Percentiles rank a stretch among this genome's conserved stretches.
phyloP scores from a whole-genome alignment of 2,329 filamentous ascomycete species.

The Pezicula carpinea region DNA sequence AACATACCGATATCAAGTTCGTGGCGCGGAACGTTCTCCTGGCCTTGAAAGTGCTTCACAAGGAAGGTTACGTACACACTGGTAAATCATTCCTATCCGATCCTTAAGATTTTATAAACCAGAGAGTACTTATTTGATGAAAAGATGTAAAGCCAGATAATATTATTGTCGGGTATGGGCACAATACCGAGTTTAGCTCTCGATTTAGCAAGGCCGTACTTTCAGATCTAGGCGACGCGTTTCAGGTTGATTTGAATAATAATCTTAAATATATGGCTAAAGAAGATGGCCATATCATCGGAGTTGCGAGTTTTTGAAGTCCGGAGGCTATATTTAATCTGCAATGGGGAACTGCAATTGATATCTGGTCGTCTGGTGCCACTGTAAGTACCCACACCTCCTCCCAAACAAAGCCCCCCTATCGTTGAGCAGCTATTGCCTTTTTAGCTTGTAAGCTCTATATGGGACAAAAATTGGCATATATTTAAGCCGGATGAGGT shows the following conservation, averaged over 20 bases:
- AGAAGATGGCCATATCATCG: constrained; percentile 10
- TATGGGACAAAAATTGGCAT: constrained; percentile 3
- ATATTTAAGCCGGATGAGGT: constrained; percentile 18
- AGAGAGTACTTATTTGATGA: constrained; percentile 9
- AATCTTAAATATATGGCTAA: constrained; percentile 10
- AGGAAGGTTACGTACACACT: constrained; percentile 16
- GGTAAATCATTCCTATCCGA: constrained; percentile 8
- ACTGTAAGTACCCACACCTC: constrained; percentile 11
- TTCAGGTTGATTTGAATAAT: constrained; percentile 7
- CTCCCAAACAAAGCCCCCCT: background rate
- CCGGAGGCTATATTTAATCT: constrained; percentile 16
- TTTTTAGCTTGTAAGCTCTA: constrained; percentile 5
- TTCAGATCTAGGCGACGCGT: constrained; percentile 12
- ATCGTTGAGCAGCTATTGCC: background rate
- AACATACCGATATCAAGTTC: constrained; percentile 10
- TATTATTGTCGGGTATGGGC: constrained; percentile 19
- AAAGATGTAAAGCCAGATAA: constrained; percentile 30
- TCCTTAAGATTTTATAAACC: background rate
- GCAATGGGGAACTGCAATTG: constrained; percentile 17
- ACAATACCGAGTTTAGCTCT: constrained; percentile 6
- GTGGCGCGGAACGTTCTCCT: constrained; percentile 13
- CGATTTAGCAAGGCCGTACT: constrained; percentile 6
- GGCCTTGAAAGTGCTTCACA: constrained; percentile 13
- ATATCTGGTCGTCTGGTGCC: constrained; percentile 21
- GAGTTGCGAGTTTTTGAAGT: constrained; percentile 14